Conservation (phyloP, 1,139 yeast genomes). For the Waltiozyma solani region DNA sequence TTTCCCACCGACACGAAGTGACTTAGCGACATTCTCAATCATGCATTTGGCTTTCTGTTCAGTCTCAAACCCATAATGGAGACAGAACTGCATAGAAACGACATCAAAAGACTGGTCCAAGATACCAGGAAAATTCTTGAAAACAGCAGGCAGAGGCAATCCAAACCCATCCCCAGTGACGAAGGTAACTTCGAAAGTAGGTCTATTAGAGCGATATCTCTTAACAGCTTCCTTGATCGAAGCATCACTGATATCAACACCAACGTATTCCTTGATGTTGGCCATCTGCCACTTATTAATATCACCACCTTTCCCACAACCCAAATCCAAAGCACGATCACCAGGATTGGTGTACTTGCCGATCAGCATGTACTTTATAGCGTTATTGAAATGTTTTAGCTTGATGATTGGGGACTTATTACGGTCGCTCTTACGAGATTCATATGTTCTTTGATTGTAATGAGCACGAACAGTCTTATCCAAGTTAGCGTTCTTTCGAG, state of each 20-base stretch:
- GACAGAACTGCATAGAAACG: constrained; percentile 83
- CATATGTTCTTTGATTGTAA: constrained; percentile 76
- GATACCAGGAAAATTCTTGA: constrained; percentile 37
- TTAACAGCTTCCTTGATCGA: constrained; percentile 78
- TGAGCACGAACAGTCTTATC: constrained; percentile 66
- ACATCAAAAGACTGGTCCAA: constrained; percentile 71
- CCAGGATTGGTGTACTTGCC: constrained; percentile 49
- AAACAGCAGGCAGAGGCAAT: constrained; percentile 43
- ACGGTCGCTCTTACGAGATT: constrained; percentile 55
- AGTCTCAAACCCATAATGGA: constrained; percentile 89
- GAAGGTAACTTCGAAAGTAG: constrained; percentile 60
- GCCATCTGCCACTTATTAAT: constrained; percentile 80
- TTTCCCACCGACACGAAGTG: constrained; percentile 71
- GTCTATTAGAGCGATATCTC: constrained; percentile 47
- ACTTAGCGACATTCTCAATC: constrained; percentile 64
- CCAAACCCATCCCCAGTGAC: constrained; percentile 92
- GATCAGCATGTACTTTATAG: constrained; percentile 80
- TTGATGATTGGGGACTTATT: constrained; percentile 77
- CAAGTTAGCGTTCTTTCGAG: constrained; percentile 11
- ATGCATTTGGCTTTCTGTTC: constrained; percentile 71
- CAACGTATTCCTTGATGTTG: constrained; percentile 66
- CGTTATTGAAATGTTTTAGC: constrained; percentile 82
- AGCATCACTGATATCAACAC: constrained; percentile 86
- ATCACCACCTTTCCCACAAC: constrained; percentile 99
- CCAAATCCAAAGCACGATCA: constrained; percentile 66